Evolutionary conservation across 2,329 filamentous ascomycete genomes (phyloP).

Genomic region (Trichothecium roseum): DNA sequence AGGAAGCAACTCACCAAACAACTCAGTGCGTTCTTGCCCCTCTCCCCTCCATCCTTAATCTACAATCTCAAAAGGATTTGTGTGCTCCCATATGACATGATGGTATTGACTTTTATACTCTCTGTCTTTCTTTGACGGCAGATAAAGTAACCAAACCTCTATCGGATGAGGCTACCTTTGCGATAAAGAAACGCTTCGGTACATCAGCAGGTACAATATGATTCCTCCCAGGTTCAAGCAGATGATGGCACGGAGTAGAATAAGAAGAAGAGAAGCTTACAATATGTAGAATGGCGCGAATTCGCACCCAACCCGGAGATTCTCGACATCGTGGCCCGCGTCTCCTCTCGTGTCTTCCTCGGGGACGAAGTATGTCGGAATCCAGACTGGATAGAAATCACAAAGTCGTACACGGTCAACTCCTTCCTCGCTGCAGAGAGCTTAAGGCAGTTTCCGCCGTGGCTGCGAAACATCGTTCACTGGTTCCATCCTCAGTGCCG

Average conservation of each 20-base stretch:
- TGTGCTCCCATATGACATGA: too few species aligned
- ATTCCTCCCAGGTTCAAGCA: too few species aligned
- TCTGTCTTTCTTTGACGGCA: too few species aligned
- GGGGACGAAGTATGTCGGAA: conserved; percentile 29
- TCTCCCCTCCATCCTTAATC: too few species aligned
- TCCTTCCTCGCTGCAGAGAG: conserved; percentile 15
- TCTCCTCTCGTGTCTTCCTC: conserved; percentile 25
- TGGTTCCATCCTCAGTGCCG: conserved; percentile 28
- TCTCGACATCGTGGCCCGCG: conserved; percentile 8
- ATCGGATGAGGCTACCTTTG: too few species aligned
- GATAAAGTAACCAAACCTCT: too few species aligned
- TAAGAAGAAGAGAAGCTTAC: not conserved
- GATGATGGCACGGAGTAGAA: not conserved
- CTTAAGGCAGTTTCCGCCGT: conserved; percentile 29
- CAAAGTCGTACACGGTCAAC: conserved; percentile 32
- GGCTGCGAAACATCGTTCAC: conserved; percentile 34
- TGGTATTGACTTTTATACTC: too few species aligned
- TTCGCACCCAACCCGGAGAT: conserved; percentile 5
- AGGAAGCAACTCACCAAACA: conserved; percentile 2
- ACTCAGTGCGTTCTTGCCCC: conserved; percentile 1
- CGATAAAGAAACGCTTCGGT: too few species aligned
- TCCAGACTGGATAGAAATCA: conserved; percentile 31
- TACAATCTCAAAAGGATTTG: too few species aligned
- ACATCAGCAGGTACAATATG: not conserved
- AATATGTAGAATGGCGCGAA: conserved; percentile 7